Percentiles rank a stretch among this genome's conserved stretches.
These are phyloP conservation scores for Emergomyces africanus DNA, from an alignment of 2,329 filamentous ascomycete species.

Conservation along the genomic window DNA sequence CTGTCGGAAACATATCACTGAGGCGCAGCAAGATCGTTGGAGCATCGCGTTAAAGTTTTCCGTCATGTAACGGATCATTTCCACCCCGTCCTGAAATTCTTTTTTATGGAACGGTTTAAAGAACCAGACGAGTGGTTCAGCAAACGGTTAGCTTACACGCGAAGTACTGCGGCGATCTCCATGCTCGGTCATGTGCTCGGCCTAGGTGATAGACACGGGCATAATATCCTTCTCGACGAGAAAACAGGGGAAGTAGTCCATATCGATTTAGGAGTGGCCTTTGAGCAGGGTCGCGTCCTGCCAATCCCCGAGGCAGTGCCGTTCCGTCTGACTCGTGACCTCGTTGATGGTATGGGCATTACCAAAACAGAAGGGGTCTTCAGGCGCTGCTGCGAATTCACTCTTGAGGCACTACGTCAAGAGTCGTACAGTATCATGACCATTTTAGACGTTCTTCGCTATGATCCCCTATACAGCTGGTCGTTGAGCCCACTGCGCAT, in stretches of 20 bases:
- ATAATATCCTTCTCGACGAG: constrained; percentile 90
- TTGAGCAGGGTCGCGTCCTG: constrained; percentile 90
- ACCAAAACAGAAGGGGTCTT: constrained; percentile 94
- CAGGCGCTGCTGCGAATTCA: constrained; percentile 96
- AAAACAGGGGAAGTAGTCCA: constrained; percentile 89
- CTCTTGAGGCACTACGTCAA: constrained; percentile 82
- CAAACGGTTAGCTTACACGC: constrained; percentile 77
- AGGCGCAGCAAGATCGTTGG: constrained; percentile 56
- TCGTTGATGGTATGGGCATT: constrained; percentile 94
- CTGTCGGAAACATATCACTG: constrained; percentile 68
- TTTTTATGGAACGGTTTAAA: constrained; percentile 89
- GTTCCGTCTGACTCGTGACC: constrained; percentile 84
- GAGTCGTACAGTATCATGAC: constrained; percentile 98
- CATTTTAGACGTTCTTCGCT: constrained; percentile 91
- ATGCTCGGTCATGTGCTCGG: constrained; percentile 90
- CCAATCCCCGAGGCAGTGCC: constrained; percentile 92
- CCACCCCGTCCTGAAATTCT: constrained; percentile 88
- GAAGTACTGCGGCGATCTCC: constrained; percentile 86
- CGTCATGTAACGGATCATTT: constrained; percentile 68
- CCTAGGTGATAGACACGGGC: constrained; percentile 84
- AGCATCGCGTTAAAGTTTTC: constrained; percentile 61
- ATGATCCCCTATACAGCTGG: constrained; percentile 95
- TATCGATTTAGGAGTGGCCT: constrained; percentile 93
- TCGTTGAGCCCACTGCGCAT: constrained; percentile 62
- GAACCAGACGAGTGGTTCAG: constrained; percentile 96